Conservation (phyloP, 768 basidiomycete species). For the Cystobasidium tubakii region DNA sequence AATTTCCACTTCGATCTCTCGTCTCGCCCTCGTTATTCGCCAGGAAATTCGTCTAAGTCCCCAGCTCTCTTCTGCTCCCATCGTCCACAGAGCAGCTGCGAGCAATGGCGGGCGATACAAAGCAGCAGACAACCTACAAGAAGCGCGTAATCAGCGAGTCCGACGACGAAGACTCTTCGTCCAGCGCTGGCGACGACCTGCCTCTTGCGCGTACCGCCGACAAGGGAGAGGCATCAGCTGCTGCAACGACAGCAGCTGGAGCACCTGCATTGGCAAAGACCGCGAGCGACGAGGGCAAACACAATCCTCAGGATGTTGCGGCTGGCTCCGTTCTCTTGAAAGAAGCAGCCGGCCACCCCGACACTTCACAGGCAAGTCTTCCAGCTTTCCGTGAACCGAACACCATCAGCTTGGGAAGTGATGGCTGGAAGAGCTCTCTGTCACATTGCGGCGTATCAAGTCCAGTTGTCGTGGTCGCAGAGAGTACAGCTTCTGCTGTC, state of each 20-base stretch:
- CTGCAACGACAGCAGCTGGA: too few relatives aligned
- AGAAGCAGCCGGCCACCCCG: neutral
- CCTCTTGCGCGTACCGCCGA: constrained; percentile 22
- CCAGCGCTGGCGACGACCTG: constrained; percentile 12
- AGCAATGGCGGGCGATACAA: constrained; percentile 3
- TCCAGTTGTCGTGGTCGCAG: neutral
- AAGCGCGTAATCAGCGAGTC: constrained; percentile 36
- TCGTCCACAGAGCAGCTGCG: constrained; percentile 10
- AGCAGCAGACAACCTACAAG: constrained; percentile 36
- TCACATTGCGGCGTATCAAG: neutral
- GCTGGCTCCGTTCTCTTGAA: constrained; percentile 21
- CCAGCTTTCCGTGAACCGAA: neutral
- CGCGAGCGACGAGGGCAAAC: constrained; percentile 11
- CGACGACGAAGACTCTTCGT: neutral
- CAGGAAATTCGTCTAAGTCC: constrained; percentile 34
- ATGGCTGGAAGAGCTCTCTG: neutral
- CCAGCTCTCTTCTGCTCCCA: constrained; percentile 17
- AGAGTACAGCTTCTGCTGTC: neutral
- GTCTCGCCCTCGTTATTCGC: neutral
- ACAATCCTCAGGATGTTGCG: constrained; percentile 23
- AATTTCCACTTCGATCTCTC: too few relatives aligned
- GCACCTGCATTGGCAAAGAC: neutral
- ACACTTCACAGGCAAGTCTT: constrained; percentile 4
- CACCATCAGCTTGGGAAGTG: neutral
- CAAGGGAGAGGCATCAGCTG: neutral